A percentile compares a stretch with the other conserved stretches of the same genome.
These are phyloP conservation scores for Vigna hirtella DNA, from an alignment of 306 rosid genomes.

Conservation along the genomic window DNA sequence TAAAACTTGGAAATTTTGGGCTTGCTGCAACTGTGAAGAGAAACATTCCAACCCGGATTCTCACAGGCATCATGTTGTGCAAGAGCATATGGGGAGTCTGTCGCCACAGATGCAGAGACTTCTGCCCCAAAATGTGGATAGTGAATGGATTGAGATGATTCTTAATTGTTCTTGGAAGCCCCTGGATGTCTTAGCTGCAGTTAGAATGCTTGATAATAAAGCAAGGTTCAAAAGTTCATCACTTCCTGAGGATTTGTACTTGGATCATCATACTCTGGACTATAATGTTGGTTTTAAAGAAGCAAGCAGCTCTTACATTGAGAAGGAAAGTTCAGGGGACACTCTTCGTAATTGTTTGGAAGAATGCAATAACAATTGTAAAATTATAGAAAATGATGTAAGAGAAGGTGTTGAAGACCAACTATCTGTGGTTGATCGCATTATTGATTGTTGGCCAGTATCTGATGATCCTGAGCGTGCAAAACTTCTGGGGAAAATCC, in stretches of 20 bases:
- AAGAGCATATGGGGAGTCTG: constrained; percentile 84
- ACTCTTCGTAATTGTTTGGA: constrained; percentile 42
- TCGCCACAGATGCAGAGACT: constrained; percentile 74
- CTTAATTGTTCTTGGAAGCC: constrained; percentile 88
- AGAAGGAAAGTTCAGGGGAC: constrained; percentile 53
- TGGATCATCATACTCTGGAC: constrained; percentile 53
- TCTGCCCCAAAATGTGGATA: constrained; percentile 79
- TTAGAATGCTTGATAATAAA: constrained; percentile 68
- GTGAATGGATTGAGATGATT: constrained; percentile 86
- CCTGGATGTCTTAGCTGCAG: constrained; percentile 75
- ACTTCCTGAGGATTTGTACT: constrained; percentile 56
- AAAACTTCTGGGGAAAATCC: constrained; percentile 87
- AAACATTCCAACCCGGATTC: constrained; percentile 65
- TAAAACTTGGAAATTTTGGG: constrained; percentile 88
- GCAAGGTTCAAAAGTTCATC: constrained; percentile 52
- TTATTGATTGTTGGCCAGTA: constrained; percentile 73
- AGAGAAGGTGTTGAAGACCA: constrained; percentile 54
- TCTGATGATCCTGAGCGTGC: constrained; percentile 83
- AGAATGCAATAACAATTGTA: constrained; percentile 50
- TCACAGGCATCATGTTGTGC: constrained; percentile 81
- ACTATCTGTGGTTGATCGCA: constrained; percentile 49
- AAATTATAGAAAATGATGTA: constrained; percentile 51
- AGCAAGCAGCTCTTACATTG: constrained; percentile 59
- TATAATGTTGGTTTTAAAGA: constrained; percentile 63
- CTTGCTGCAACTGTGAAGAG: constrained; percentile 74